Evolutionary conservation across 1,139 yeast species (phyloP).

Genomic region (Magnusiomyces ingens): DNA sequence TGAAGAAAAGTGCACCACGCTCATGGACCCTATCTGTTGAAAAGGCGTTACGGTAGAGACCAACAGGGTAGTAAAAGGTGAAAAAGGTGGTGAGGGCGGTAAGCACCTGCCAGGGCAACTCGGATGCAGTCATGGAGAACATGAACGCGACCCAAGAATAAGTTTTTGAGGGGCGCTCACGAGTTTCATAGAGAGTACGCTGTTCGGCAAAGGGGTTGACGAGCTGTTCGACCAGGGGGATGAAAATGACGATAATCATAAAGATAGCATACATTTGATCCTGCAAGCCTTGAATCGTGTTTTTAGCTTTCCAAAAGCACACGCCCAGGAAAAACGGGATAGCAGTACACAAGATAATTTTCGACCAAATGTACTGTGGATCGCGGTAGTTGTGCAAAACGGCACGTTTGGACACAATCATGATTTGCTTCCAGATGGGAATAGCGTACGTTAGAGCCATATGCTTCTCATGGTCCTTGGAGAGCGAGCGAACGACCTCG

Average conservation of each 20-base stretch:
- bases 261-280: slow-evolving; percentile 52
- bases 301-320: slow-evolving; percentile 62
- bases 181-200: slow-evolving; percentile 77
- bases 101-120: slow-evolving; percentile 66
- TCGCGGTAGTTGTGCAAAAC: slow-evolving; percentile 68
- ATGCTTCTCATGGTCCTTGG: slow-evolving; percentile 20
- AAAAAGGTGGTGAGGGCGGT: slow-evolving; percentile 58
- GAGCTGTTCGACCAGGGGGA: slow-evolving; percentile 63
- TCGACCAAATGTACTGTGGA: slow-evolving; percentile 65
- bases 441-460: slow-evolving; percentile 36
- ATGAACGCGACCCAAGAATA: slow-evolving; percentile 59
- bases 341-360: slow-evolving; percentile 46
- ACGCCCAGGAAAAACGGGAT: slow-evolving; percentile 65
- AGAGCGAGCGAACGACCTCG: slow-evolving; percentile 12
- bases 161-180: slow-evolving; percentile 74
- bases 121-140: slow-evolving; percentile 59
- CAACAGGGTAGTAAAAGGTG: slow-evolving; percentile 80
- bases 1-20: slow-evolving; percentile 67
- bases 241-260: slow-evolving; percentile 58
- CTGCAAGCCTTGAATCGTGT: slow-evolving; percentile 43
- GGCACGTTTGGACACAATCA: slow-evolving; percentile 45
- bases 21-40: slow-evolving; percentile 44
- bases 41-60: slow-evolving; percentile 36
- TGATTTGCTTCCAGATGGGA: slow-evolving; percentile 43
- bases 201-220: slow-evolving; percentile 64